Conservation (phyloP, 768 basidiomycete species). For the Tubosaeta brunneosetosa region DNA sequence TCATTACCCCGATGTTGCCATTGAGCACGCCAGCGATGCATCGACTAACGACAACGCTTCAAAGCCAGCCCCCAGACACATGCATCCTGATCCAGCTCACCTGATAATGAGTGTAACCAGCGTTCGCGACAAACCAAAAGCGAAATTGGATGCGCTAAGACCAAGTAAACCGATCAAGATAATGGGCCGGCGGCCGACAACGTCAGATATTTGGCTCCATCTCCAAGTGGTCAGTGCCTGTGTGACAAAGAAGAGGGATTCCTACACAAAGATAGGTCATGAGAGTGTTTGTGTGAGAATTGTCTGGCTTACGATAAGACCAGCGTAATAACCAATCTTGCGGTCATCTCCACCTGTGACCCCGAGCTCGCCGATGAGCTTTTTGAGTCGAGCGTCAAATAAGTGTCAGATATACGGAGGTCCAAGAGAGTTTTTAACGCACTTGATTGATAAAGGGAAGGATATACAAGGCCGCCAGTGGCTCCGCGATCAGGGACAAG, state of each 20-base stretch:
- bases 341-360: conserved; percentile 61
- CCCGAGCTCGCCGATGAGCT: conserved; percentile 56
- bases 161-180: conserved; percentile 54
- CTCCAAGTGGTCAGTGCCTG: conserved; percentile 40
- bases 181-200: conserved; percentile 57
- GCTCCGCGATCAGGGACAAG: conserved; percentile 49
- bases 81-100: conserved; percentile 19
- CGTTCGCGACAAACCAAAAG: conserved; percentile 58
- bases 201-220: conserved; percentile 61
- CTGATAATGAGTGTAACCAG: conserved; percentile 52
- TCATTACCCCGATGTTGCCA: conserved; percentile 54
- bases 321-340: conserved; percentile 67
- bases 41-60: conserved; percentile 20
- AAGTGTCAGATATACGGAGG: neutral
- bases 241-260: conserved; percentile 51
- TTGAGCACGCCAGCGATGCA: conserved; percentile 35
- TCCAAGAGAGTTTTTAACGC: neutral
- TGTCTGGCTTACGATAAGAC: conserved; percentile 39
- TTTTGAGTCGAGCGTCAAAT: neutral
- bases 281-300: neutral
- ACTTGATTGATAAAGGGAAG: conserved; percentile 63
- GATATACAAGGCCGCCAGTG: conserved; percentile 51
- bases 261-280: conserved; percentile 31
- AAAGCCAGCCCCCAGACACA: neutral
- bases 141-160: conserved; percentile 46